These are phyloP conservation scores for Talaromyces sp. DNA, from an alignment of 2,329 filamentous ascomycete genomes.

Conservation along the genomic window DNA sequence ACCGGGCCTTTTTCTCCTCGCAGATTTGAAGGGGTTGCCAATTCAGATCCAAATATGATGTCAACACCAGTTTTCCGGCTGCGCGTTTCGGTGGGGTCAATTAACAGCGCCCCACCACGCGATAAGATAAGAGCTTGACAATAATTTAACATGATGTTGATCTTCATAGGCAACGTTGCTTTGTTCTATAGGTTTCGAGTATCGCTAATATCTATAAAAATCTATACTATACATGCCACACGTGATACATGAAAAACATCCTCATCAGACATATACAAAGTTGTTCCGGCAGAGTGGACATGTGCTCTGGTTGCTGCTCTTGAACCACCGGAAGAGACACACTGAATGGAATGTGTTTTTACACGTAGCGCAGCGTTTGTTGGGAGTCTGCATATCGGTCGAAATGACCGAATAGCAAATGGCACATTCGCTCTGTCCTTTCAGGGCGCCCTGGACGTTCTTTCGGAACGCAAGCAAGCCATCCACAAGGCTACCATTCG, in stretches of 20 bases:
- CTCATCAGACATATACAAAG: conserved; percentile 56
- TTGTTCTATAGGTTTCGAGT: neutral
- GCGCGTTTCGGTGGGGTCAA: neutral
- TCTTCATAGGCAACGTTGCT: neutral
- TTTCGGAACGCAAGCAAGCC: conserved; percentile 78
- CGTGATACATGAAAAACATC: neutral
- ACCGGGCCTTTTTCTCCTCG: neutral
- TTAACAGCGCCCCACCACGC: neutral
- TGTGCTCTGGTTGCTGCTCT: conserved; percentile 82
- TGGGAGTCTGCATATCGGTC: conserved; percentile 80
- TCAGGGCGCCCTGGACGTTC: conserved; percentile 81
- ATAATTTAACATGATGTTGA: neutral
- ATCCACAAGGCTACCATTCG: conserved; percentile 82
- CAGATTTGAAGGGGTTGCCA: neutral
- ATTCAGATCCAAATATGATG: neutral
- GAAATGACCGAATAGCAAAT: conserved; percentile 97
- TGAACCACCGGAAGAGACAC: conserved; percentile 96
- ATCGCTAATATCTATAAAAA: conserved; percentile 1
- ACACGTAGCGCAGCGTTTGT: conserved; percentile 87
- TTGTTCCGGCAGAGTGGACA: conserved; percentile 91
- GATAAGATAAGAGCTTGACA: neutral
- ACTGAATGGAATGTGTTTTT: conserved; percentile 87
- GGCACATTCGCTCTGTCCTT: conserved; percentile 90
- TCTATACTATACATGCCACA: conserved; percentile 9
- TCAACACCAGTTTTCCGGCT: neutral